Evolutionary conservation across 495 filamentous ascomycete species (phyloP).

Genomic region (Jackrogersella minutella): DNA sequence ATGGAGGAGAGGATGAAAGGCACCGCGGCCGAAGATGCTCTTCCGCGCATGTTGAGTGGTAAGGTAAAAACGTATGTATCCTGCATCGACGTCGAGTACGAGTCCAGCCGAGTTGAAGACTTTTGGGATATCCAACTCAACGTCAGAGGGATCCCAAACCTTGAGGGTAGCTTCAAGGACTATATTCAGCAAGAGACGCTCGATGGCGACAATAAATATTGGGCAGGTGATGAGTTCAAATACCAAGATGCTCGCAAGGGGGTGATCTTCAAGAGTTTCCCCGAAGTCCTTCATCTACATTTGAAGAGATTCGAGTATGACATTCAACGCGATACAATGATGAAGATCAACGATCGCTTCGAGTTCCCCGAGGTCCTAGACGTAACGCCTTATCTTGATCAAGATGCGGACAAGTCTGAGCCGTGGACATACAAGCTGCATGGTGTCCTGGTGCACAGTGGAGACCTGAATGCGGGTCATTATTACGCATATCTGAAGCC

Average conservation of each 20-base stretch:
- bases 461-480: slow-evolving; percentile 96
- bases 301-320: slow-evolving; percentile 99
- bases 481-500: slow-evolving; percentile 99
- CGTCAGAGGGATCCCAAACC: slow-evolving; percentile 88
- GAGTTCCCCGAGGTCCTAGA: slow-evolving; percentile 96
- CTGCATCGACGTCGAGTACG: slow-evolving; percentile 97
- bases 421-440: slow-evolving; percentile 91
- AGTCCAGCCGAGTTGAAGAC: slow-evolving; percentile 92
- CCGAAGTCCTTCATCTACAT: slow-evolving; percentile 92
- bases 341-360: slow-evolving; percentile 98
- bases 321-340: slow-evolving; percentile 93
- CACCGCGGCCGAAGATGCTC: slow-evolving; percentile 89
- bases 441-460: slow-evolving; percentile 95
- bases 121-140: slow-evolving; percentile 99
- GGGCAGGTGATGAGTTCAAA: slow-evolving; percentile 84
- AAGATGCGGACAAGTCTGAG: slow-evolving; percentile 86
- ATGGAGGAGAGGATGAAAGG: slow-evolving; percentile 98
- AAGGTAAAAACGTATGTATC: slow-evolving; percentile 98
- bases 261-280: slow-evolving; percentile 95
- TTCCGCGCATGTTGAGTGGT: slow-evolving; percentile 90
- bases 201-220: slow-evolving; percentile 98
- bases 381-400: slow-evolving; percentile 84
- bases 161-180: slow-evolving; percentile 94
- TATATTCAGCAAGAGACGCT: slow-evolving; percentile 96
- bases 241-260: slow-evolving; percentile 97